Evolutionary conservation across 2,329 filamentous ascomycete genomes (phyloP).

Genomic region (Claviceps capensis): DNA sequence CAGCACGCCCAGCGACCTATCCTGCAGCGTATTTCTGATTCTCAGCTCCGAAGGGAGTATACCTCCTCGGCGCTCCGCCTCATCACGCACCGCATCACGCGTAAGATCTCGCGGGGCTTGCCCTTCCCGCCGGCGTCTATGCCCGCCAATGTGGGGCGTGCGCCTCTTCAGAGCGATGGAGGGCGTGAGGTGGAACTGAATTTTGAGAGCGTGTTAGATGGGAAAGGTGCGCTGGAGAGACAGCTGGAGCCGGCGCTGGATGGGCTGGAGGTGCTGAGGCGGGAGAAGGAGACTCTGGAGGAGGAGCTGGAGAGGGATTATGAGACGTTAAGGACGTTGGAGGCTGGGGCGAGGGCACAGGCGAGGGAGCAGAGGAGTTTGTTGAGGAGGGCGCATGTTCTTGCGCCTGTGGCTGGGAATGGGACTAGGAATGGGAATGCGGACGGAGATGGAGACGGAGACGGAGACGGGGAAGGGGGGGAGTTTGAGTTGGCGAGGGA

Average conservation of each 20-base stretch:
- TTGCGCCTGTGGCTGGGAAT: constrained; percentile 27
- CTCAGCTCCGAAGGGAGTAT: constrained; percentile 34
- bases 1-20: constrained; percentile 47
- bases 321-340: constrained; percentile 33
- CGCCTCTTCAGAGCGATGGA: constrained; percentile 18
- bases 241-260: constrained; percentile 50
- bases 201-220: constrained; percentile 50
- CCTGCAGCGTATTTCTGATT: constrained; percentile 38
- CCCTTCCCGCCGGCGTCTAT: constrained; percentile 48
- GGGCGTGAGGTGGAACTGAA: constrained; percentile 47
- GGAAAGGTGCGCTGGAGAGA: constrained; percentile 40
- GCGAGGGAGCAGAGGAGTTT: constrained; percentile 35
- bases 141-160: constrained; percentile 8
- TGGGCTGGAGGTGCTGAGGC: constrained; percentile 44
- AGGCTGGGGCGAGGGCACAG: constrained; percentile 43
- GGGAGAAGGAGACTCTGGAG: constrained; percentile 45
- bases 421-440: constrained; percentile 2
- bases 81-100: constrained; percentile 40
- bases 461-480: background rate
- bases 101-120: constrained; percentile 44
- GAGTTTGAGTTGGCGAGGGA: constrained; percentile 3
- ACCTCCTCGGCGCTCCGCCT: constrained; percentile 42
- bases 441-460: constrained; percentile 2
- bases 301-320: constrained; percentile 42
- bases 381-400: constrained; percentile 33